phyloP scores from a whole-genome alignment of 306 rosid species.

The Dicorynia guianensis region DNA sequence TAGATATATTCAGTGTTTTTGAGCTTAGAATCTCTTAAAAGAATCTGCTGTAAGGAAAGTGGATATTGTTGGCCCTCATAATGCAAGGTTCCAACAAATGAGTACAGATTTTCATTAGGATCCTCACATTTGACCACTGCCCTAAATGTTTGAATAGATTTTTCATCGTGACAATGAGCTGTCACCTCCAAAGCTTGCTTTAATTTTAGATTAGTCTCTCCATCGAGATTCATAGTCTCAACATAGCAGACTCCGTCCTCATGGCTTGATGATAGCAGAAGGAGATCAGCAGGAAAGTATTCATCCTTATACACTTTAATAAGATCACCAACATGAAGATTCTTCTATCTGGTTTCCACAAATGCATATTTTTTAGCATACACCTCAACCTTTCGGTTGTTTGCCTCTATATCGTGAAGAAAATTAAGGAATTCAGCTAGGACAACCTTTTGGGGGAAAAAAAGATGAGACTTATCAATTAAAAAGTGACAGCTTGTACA shows the following conservation, averaged over 20 bases:
- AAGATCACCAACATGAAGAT: slow-evolving; percentile 62
- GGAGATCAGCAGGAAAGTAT: slow-evolving; percentile 67
- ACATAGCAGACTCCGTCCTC: slow-evolving; percentile 62
- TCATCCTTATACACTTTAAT: slow-evolving; percentile 61
- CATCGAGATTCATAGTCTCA: slow-evolving; percentile 71
- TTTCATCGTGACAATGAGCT: slow-evolving; percentile 46
- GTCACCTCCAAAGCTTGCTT: slow-evolving; percentile 64
- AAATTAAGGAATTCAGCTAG: slow-evolving; percentile 30
- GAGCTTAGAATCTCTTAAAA: slow-evolving; percentile 64
- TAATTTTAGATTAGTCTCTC: slow-evolving; percentile 64
- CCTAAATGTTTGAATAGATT: slow-evolving; percentile 37
- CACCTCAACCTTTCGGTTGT: slow-evolving; percentile 54
- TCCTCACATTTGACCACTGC: slow-evolving; percentile 63
- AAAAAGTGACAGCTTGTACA: slow-evolving; percentile 3
- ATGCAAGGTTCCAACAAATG: slow-evolving; percentile 55
- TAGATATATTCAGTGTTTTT: slow-evolving; percentile 56
- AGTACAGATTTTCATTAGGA: slow-evolving; percentile 61
- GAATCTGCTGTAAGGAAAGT: slow-evolving; percentile 57
- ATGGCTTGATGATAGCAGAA: slow-evolving; percentile 58
- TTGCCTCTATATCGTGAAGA: slow-evolving; percentile 59
- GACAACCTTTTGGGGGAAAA: background rate
- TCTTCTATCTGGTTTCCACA: slow-evolving; percentile 55
- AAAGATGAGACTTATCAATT: background rate
- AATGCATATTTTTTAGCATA: slow-evolving; percentile 38
- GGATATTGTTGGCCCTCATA: slow-evolving; percentile 38